Conservation (phyloP, 352 stramenopile genomes). For the Phytophthora megakarya region DNA sequence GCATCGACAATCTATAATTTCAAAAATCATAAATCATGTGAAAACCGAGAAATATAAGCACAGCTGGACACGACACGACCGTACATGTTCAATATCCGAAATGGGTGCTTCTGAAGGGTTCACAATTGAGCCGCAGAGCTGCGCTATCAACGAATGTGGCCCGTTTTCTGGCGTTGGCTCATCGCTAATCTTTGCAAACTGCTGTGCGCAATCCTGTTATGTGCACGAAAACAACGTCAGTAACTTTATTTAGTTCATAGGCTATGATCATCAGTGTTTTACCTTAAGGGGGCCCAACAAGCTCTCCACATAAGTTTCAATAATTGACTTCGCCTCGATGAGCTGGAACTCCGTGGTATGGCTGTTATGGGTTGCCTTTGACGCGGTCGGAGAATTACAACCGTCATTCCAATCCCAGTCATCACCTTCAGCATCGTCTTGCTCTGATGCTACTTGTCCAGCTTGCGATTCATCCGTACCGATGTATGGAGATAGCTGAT, state of each 20-base stretch:
- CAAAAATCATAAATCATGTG: not conserved
- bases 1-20: constrained; percentile 67
- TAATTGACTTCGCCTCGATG: constrained; percentile 35
- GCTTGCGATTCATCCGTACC: constrained; percentile 8
- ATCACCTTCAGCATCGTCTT: constrained; percentile 44
- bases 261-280: not conserved
- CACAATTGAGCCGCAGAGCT: constrained; percentile 53
- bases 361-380: constrained; percentile 3
- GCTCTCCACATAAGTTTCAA: constrained; percentile 50
- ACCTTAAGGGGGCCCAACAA: constrained; percentile 61
- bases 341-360: constrained; percentile 32
- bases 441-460: constrained; percentile 9
- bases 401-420: constrained; percentile 75
- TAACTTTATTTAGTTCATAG: not conserved
- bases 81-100: constrained; percentile 53
- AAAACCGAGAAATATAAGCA: not conserved
- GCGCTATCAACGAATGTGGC: constrained; percentile 45
- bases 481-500: constrained; percentile 38
- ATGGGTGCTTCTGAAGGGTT: constrained; percentile 35
- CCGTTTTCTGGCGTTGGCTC: constrained; percentile 12
- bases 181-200: constrained; percentile 50
- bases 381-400: constrained; percentile 18
- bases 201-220: constrained; percentile 64
- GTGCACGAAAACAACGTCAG: not conserved
- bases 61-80: constrained; percentile 3